Base-by-base conservation (phyloP, 192 early-diverging fungal species). In the Chytriomyces sp. region DNA sequence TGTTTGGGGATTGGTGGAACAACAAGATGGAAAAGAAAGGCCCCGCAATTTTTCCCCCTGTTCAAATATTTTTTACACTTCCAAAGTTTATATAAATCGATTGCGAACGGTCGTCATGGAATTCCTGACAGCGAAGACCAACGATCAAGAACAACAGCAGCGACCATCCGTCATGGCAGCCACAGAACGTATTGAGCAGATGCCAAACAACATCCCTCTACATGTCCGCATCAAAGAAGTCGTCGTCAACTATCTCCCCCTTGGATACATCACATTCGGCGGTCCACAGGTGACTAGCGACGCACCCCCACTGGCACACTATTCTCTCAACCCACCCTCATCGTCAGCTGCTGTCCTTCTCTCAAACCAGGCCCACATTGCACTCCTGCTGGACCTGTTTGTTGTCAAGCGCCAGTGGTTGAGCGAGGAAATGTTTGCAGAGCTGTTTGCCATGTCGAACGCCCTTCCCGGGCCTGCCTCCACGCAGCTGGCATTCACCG, bases 241-340 rank as follows among this genome's bases (percentile, higher is more conserved):
- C 35, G 46, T 82, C 64, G 24, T 72, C 66, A 67, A 79, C 67
- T 86, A 80, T 62, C 61, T 89, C 64, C 90, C 91, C 23, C 82
- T 93, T 11, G 77, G 82, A 2, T 84, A 82, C 74, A 87, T 83
- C n/a, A 85, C 90, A 0, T 93, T 93, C 72, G 91, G 91, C 45
- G 91, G 91, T 5, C 90, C 91, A 4, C 82, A 81, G 68, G 77
- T 78, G 48, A 13, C 16, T 65, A n/a, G n/a, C n/a, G n/a, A n/a
- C n/a, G n/a, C n/a, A n/a, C n/a, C n/a, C n/a, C 11, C 26, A 59
- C 28, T 23, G 28, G 20, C 62, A 64, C 7, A 8, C 7, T 23
- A 64, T 8, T 64, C 16, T 24, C 16, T 64, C 62, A 8, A 24
- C 23, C 62, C 9, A 8, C 8, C 16, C 35, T 64, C 13, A 64